Percentiles rank a stretch among this genome's conserved stretches.
These are phyloP conservation scores for Mycena latifolia DNA, from an alignment of 768 basidiomycete species.

Conservation along the genomic window DNA sequence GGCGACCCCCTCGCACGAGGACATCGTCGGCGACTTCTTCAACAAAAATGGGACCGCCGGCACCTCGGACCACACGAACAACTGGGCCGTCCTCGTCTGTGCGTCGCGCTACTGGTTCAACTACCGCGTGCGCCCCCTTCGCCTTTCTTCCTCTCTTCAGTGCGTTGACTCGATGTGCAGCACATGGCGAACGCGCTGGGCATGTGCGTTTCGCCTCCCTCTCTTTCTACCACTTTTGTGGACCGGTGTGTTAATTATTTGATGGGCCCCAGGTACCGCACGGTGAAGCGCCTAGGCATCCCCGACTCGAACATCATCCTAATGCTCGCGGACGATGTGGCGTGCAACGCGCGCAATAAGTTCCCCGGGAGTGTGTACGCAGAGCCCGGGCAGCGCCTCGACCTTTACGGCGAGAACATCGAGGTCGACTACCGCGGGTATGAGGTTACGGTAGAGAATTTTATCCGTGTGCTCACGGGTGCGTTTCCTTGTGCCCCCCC, in stretches of 20 bases:
- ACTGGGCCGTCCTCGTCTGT: constrained; percentile 98
- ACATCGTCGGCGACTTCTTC: constrained; percentile 61
- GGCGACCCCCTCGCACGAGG: constrained; percentile 46
- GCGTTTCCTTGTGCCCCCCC: constrained; percentile 37
- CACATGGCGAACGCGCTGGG: constrained; percentile 99
- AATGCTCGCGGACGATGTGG: constrained; percentile 97
- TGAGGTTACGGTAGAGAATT: constrained; percentile 97
- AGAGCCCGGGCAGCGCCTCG: constrained; percentile 83
- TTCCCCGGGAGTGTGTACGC: constrained; percentile 95
- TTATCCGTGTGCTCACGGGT: constrained; percentile 94
- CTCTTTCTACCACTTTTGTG: too few species aligned
- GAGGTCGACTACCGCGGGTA: constrained; percentile 99
- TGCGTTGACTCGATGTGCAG: constrained; percentile 59
- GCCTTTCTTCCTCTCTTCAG: background rate
- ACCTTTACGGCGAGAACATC: constrained; percentile 96
- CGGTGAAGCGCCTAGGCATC: constrained; percentile 97
- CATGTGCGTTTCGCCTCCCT: constrained; percentile 87
- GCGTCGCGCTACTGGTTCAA: constrained; percentile 99
- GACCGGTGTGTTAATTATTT: constrained; percentile 4
- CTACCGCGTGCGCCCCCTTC: constrained; percentile 79
- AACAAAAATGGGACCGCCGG: constrained; percentile 48
- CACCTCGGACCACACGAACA: constrained; percentile 84
- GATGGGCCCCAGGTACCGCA: constrained; percentile 91
- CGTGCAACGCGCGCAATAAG: constrained; percentile 93
- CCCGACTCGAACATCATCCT: constrained; percentile 99